phyloP scores from a whole-genome alignment of 225 moss, liverwort and hornwort genomes.

The Neckera pumila region DNA sequence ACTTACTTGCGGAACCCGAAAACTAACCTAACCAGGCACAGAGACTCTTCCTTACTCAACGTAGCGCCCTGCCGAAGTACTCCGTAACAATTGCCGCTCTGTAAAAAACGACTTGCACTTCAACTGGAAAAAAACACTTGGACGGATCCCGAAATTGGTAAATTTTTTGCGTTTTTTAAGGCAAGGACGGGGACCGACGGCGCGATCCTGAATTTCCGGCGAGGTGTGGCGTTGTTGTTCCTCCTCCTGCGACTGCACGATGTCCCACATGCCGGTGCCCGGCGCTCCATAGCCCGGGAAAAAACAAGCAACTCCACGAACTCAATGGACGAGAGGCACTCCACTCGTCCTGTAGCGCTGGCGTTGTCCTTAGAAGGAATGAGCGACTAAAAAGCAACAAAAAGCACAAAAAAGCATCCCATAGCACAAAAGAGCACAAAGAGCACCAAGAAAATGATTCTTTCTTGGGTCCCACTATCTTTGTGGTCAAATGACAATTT shows the following conservation, averaged over 20 bases:
- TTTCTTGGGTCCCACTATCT: background rate
- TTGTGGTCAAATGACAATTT: background rate
- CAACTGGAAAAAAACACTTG: background rate
- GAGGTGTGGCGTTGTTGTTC: background rate
- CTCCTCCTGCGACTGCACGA: background rate
- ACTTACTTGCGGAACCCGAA: background rate
- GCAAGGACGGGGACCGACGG: background rate
- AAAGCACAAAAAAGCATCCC: background rate
- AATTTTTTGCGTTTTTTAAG: background rate
- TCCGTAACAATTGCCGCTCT: background rate
- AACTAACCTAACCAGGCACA: background rate
- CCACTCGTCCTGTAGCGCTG: background rate
- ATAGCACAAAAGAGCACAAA: background rate
- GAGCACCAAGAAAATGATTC: background rate
- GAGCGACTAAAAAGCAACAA: background rate
- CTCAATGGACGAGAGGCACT: background rate
- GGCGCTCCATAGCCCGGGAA: background rate
- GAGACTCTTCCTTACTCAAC: background rate
- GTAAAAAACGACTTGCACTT: background rate
- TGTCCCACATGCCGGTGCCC: background rate
- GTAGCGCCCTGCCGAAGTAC: too few species aligned
- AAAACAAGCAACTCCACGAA: background rate
- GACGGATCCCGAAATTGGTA: background rate
- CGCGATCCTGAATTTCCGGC: background rate
- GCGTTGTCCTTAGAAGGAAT: background rate